phyloP scores from a whole-genome alignment of 768 basidiomycete species.

The Auricularia cornea region DNA sequence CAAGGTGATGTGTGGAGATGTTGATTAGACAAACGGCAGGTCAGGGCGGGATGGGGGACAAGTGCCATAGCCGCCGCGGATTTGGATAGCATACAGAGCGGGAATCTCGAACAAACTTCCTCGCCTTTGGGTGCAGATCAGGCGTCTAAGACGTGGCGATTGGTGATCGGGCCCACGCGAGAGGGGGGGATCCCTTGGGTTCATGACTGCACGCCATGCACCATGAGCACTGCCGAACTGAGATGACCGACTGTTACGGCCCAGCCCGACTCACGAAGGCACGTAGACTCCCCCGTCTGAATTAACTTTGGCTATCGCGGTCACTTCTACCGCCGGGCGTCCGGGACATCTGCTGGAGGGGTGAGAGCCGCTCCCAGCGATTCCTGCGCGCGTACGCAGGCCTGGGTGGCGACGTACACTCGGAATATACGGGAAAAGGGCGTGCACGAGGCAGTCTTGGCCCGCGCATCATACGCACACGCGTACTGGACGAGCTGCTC shows the following conservation, averaged over 20 bases:
- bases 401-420: slow-evolving; percentile 39
- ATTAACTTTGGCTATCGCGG: slow-evolving; percentile 44
- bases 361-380: background rate
- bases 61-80: no score
- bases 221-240: background rate
- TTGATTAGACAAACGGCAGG: no score
- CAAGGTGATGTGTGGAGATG: no score
- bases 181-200: background rate
- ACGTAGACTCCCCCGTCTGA: slow-evolving; percentile 10
- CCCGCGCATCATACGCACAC: background rate
- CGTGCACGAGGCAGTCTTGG: slow-evolving; percentile 45
- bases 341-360: slow-evolving; percentile 48
- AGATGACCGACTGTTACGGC: background rate
- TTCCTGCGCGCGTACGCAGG: background rate
- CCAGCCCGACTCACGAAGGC: background rate
- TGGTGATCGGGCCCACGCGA: background rate
- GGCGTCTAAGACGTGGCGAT: background rate
- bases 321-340: slow-evolving; percentile 62
- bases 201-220: background rate
- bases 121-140: no score
- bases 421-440: slow-evolving; percentile 69
- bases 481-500: background rate
- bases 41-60: no score
- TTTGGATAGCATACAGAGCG: no score
- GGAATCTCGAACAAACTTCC: no score